These are phyloP conservation scores for Claviceps sp. DNA, from an alignment of 2,329 filamentous ascomycete species.

Conservation along the genomic window DNA sequence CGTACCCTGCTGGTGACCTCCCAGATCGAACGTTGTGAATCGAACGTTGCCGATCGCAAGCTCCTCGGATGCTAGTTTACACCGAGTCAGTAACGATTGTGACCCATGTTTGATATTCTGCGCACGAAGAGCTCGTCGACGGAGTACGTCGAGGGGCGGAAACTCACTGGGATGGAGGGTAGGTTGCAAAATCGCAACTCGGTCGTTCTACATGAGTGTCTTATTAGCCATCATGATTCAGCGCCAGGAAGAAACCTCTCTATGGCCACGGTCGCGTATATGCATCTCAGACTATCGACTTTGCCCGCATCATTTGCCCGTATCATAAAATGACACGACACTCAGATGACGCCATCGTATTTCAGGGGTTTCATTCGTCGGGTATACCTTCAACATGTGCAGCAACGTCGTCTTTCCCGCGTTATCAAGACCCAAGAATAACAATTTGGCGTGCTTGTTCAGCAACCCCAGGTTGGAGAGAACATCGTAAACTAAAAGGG, in stretches of 20 bases:
- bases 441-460: slow-evolving; percentile 92
- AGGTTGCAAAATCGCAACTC: slow-evolving; percentile 79
- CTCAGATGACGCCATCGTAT: not conserved
- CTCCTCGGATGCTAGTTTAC: slow-evolving; percentile 63
- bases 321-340: not conserved
- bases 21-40: slow-evolving; percentile 89
- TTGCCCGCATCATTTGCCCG: not conserved
- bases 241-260: not conserved
- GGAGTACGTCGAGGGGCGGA: not conserved
- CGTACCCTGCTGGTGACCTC: slow-evolving; percentile 80
- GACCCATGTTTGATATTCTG: not conserved
- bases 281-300: not conserved
- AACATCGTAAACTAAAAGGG: slow-evolving; percentile 62
- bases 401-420: slow-evolving; percentile 88
- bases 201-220: slow-evolving; percentile 55
- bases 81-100: slow-evolving; percentile 7
- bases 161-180: slow-evolving; percentile 82
- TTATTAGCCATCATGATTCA: slow-evolving; percentile 12
- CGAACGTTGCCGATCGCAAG: slow-evolving; percentile 85
- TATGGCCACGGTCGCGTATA: not conserved
- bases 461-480: slow-evolving; percentile 75
- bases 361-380: not conserved
- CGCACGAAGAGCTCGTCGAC: not conserved
- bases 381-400: slow-evolving; percentile 82
- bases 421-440: slow-evolving; percentile 88